These are phyloP conservation scores for Peniophora sp. DNA, from an alignment of 1,284 basidiomycete genomes.

Conservation along the genomic window DNA sequence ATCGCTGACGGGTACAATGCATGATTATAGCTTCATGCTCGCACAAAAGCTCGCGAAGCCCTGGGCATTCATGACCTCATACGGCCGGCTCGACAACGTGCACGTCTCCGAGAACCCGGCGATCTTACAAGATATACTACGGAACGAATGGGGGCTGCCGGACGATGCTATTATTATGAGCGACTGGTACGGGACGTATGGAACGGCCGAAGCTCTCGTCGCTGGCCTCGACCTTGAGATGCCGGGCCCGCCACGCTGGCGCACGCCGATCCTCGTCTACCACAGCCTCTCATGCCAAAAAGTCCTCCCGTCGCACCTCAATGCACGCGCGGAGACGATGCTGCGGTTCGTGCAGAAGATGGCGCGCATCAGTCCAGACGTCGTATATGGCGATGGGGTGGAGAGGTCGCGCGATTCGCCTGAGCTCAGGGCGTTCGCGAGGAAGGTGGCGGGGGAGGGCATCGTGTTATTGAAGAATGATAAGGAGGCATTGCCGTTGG, in stretches of 20 bases:
- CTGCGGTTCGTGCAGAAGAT: constrained; percentile 59
- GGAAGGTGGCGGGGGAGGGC: constrained; percentile 52
- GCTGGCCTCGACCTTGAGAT: constrained; percentile 78
- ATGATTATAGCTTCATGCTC: constrained; percentile 69
- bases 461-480: constrained; percentile 76
- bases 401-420: constrained; percentile 56
- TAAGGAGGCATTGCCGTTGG: constrained; percentile 49
- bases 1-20: not conserved
- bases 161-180: constrained; percentile 63
- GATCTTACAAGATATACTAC: constrained; percentile 57
- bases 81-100: constrained; percentile 58
- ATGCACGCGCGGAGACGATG: constrained; percentile 60
- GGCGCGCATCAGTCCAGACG: constrained; percentile 42
- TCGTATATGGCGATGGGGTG: constrained; percentile 57
- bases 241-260: constrained; percentile 68
- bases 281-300: constrained; percentile 25
- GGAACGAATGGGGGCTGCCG: constrained; percentile 66
- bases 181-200: constrained; percentile 75
- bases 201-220: constrained; percentile 56
- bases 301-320: constrained; percentile 58
- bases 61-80: constrained; percentile 71
- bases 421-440: constrained; percentile 54
- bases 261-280: constrained; percentile 54
- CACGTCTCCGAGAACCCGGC: constrained; percentile 64
- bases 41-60: constrained; percentile 65